Evolutionary conservation across 306 rosid species (phyloP), one percentile per base, ranked within the genome.

Genomic region (Phaseolus lunatus): DNA sequence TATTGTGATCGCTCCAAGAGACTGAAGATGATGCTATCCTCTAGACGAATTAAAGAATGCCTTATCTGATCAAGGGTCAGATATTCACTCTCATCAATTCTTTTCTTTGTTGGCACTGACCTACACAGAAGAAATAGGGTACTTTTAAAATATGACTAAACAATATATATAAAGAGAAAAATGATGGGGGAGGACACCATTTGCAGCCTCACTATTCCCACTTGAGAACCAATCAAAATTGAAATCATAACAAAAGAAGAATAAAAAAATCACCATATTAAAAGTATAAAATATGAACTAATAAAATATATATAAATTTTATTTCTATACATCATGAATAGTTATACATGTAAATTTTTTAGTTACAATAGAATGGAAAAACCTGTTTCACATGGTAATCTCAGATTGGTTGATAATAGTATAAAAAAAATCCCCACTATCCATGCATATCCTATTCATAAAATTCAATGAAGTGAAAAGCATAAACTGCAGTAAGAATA

Each of bases 1-100:
- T 89, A 89, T 39, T 90, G 93, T 2, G 97, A 86, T 85, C 96
- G 90, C 82, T 94, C 98, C 79, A 94, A 80, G 70, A 94, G 92
- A 85, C 86, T 67, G 80, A 80, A 90, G 31, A 94, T 92, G 70
- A 94, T 94, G 88, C 98, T 94, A 80, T 94, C 98, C 85, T 94
- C 98, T 78, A 87, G 97, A 70, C 87, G 90, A 63, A 92, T 89
- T 33, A 94, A 78, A 29, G 97, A 88, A 58, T 70, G 82, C 49
- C 98, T 81, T 73, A 94, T 89, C 72, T 84, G 56, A 27, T 92
- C 97, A n/a, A 94, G 93, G 48, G 96, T 94, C 81, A 92, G 79
- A 76, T 81, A 88, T 24, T 90, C 92, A 67, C 95, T 92, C 65
- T 19, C 89, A 81, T 94, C 98, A 68, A 85, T 67, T 85, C 96